Percentiles rank a stretch among this genome's conserved stretches.
phyloP scores from a whole-genome alignment of 805 yeast genomes.

The Barnettozyma siamensis region DNA sequence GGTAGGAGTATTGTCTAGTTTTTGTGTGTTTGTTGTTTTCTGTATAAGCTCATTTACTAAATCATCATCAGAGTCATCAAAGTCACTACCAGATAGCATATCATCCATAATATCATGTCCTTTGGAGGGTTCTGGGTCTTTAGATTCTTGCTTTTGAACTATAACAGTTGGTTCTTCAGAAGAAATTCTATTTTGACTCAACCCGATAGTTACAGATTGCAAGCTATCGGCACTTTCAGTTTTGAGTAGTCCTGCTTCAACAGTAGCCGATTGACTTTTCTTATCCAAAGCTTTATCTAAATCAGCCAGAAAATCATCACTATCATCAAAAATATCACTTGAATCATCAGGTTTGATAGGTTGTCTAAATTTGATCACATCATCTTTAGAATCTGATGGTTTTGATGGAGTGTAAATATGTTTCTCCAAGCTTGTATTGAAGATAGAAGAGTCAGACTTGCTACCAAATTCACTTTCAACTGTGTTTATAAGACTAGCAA shows the following conservation, averaged over 20 bases:
- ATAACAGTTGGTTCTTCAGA: neutral
- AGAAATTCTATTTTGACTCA: conserved; percentile 5
- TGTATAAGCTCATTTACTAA: conserved; percentile 13
- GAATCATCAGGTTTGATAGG: conserved; percentile 11
- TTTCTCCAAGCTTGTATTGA: neutral
- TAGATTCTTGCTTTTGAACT: conserved; percentile 3
- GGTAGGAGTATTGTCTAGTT: neutral
- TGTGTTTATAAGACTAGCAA: conserved; percentile 16
- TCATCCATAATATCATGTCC: conserved; percentile 11
- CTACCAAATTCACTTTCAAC: conserved; percentile 8
- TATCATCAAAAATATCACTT: conserved; percentile 21
- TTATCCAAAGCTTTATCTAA: conserved; percentile 9
- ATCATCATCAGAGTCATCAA: conserved; percentile 19
- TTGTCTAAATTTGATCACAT: neutral
- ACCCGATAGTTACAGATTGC: neutral
- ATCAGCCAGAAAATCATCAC: conserved; percentile 22
- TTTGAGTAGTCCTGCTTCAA: neutral
- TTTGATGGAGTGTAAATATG: conserved; percentile 15
- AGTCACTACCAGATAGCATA: conserved; percentile 5
- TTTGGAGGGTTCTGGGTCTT: too few species aligned
- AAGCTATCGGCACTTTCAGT: conserved; percentile 2
- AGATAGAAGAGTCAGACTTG: conserved; percentile 5
- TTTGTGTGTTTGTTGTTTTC: conserved; percentile 7
- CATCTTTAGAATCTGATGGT: neutral
- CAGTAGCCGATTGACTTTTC: neutral